Percentiles rank a stretch among this genome's conserved stretches.
phyloP scores from a whole-genome alignment of 108 stramenopile genomes.

The Nitzschia sp. region DNA sequence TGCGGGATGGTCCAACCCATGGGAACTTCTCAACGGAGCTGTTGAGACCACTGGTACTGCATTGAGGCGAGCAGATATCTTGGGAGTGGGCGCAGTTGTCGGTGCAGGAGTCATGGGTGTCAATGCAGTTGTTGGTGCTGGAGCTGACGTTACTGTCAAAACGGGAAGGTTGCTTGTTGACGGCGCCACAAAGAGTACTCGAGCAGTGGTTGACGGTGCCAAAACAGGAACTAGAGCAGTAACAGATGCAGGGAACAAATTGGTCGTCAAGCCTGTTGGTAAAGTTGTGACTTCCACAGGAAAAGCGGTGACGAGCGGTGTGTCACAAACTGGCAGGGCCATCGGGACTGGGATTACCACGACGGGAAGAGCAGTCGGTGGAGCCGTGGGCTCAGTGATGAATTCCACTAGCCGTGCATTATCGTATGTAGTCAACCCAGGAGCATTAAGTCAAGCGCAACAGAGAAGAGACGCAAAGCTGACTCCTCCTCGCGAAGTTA shows the following conservation, averaged over 20 bases:
- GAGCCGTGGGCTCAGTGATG: conserved; percentile 2
- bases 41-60: conserved; percentile 30
- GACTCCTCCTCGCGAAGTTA: not conserved
- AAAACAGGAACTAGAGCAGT: not conserved
- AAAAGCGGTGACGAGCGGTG: conserved; percentile 1
- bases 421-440: conserved; percentile 2
- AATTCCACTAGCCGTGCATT: conserved; percentile 8
- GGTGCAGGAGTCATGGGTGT: conserved; percentile 15
- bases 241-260: conserved; percentile 13
- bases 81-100: conserved; percentile 15
- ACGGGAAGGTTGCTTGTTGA: conserved; percentile 5
- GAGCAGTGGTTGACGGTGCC: conserved; percentile 2
- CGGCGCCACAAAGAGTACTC: not conserved
- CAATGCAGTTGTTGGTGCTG: conserved; percentile 25
- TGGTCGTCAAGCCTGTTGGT: conserved; percentile 13
- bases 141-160: conserved; percentile 12
- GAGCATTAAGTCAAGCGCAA: not conserved
- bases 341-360: not conserved
- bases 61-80: conserved; percentile 12
- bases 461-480: not conserved
- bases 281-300: conserved; percentile 18
- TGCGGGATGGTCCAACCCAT: conserved; percentile 14
- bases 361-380: conserved; percentile 10
- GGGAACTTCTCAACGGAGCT: conserved; percentile 24
- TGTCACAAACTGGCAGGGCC: conserved; percentile 1